phyloP scores from a whole-genome alignment of 2,329 filamentous ascomycete genomes.

The Cladosporium sp. region DNA sequence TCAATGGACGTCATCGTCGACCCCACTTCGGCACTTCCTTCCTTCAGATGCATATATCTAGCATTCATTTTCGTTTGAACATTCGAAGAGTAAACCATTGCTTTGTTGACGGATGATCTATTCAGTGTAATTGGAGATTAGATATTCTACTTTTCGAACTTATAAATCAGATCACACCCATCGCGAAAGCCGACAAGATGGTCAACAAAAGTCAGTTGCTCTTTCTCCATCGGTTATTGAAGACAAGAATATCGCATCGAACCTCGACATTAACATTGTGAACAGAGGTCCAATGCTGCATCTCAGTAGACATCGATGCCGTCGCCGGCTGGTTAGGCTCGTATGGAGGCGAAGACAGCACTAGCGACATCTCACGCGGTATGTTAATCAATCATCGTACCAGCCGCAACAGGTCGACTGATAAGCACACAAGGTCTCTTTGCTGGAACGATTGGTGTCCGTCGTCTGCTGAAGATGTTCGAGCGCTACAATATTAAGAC shows the following conservation, averaged over 20 bases:
- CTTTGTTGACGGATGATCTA: neutral
- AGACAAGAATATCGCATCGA: neutral
- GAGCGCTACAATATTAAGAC: slow-evolving; percentile 72
- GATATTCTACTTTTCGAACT: neutral
- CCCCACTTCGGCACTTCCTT: neutral
- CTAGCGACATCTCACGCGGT: slow-evolving; percentile 67
- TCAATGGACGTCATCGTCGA: slow-evolving; percentile 14
- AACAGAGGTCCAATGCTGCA: slow-evolving; percentile 38
- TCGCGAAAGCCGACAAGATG: neutral
- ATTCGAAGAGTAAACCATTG: neutral
- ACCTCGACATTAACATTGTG: neutral
- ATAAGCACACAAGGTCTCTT: slow-evolving; percentile 49
- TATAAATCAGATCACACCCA: neutral
- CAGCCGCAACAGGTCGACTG: neutral
- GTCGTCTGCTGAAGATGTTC: slow-evolving; percentile 69
- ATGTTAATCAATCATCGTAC: neutral
- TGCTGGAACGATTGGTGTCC: slow-evolving; percentile 67
- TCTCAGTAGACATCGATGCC: slow-evolving; percentile 70
- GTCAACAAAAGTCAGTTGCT: slow-evolving; percentile 11
- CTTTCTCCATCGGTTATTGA: neutral
- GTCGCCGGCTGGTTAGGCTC: slow-evolving; percentile 75
- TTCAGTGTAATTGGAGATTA: neutral
- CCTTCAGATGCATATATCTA: neutral
- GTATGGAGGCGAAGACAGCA: slow-evolving; percentile 72
- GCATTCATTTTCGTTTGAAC: neutral